Evolutionary conservation across 257 asterid genomes (phyloP).

Genomic region (Gentiana macrophylla): DNA sequence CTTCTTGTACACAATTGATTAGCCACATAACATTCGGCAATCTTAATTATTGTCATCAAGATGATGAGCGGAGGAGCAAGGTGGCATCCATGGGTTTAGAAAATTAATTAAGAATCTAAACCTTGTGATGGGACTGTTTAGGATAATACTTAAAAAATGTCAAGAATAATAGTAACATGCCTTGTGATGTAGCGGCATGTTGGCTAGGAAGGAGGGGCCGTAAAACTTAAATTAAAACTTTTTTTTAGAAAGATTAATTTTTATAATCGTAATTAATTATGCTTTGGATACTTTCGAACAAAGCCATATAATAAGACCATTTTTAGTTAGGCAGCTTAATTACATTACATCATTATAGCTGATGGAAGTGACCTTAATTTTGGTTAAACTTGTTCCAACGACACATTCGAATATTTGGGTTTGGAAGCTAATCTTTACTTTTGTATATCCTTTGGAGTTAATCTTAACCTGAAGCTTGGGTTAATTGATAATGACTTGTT

Average conservation of each 20-base stretch:
- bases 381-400: too few species aligned
- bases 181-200: constrained; percentile 19
- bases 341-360: background rate
- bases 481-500: too few species aligned
- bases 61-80: background rate
- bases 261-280: background rate
- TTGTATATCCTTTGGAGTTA: too few species aligned
- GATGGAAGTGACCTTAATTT: too few species aligned
- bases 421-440: too few species aligned
- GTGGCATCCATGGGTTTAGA: background rate
- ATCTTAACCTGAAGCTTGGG: too few species aligned
- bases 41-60: too few species aligned
- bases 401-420: too few species aligned
- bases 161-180: constrained; percentile 10
- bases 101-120: background rate
- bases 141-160: constrained; percentile 5
- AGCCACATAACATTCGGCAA: too few species aligned
- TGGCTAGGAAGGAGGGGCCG: constrained; percentile 4
- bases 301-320: constrained; percentile 3
- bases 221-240: background rate
- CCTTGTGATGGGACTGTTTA: constrained; percentile 8
- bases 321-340: constrained; percentile 4
- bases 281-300: constrained; percentile 5
- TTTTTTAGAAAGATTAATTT: background rate
- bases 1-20: too few species aligned